Evolutionary conservation across 2,329 filamentous ascomycete species (phyloP), one percentile per base, ranked within the genome.

Genomic region (Penicillium sp.): DNA sequence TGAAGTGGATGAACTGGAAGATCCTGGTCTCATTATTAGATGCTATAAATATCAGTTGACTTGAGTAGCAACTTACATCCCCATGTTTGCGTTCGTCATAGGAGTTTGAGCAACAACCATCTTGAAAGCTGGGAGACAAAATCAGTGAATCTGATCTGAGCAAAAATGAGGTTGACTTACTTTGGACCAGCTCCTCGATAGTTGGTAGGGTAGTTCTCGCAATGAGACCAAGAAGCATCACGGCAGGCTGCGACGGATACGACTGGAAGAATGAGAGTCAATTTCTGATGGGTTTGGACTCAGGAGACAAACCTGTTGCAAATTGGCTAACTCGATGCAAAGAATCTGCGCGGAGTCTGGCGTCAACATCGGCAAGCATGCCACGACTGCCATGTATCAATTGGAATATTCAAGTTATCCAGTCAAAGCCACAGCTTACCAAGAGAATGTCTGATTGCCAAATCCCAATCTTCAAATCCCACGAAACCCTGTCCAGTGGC

Each of bases 171-270:
- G 2, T 16, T 10, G 16, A 65, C 66, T 61, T 50, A 77, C 79
- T 68, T 53, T 70, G 59, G 45, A 73, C 72, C 55, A 80, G 80
- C 16, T 72, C 66, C 8, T 72, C 64, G 5, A 59, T 50, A 53
- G 81, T 68, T 3, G 76, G 57, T 0, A 61, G 61, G 13, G 62
- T 49, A 29, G 73, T 67, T n/a, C 61, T 66, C n/a, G 90, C 64
- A 59, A 91, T 87, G 2, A 95, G 78, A 54, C 83, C 85, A 55
- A 94, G 77, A 6, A 93, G 75, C 4, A 85, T 72, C 2, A 92
- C 83, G 0, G 88, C 74, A 22, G 88, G 79, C 55, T 85, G 86
- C 56, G 87, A 81, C 2, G 84, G 84, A 32, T 79, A 75, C 16
- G 36, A 4, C 39, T 50, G 13, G 27, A 54, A 45, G 14, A 5